phyloP scores from a whole-genome alignment of 179 eudicot species.

The Silene coronaria region DNA sequence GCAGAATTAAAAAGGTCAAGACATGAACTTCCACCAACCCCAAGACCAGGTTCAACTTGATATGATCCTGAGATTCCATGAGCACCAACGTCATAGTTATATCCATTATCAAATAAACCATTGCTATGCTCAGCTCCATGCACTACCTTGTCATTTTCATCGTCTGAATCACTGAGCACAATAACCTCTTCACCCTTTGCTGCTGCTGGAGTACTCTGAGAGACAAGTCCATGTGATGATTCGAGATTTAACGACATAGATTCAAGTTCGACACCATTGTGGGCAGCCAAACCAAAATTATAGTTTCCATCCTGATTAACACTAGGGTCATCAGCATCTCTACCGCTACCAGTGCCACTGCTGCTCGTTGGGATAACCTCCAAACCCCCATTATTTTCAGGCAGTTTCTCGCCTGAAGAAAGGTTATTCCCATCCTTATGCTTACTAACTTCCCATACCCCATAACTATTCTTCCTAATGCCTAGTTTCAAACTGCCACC shows the following conservation, averaged over 20 bases:
- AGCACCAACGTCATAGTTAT: constrained; percentile 35
- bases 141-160: constrained; percentile 49
- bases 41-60: constrained; percentile 47
- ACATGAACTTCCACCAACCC: constrained; percentile 45
- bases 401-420: constrained; percentile 46
- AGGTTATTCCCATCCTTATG: constrained; percentile 36
- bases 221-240: constrained; percentile 32
- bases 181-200: constrained; percentile 54
- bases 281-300: constrained; percentile 47
- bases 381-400: constrained; percentile 37
- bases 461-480: constrained; percentile 71
- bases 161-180: constrained; percentile 93
- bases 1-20: constrained; percentile 48
- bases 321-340: constrained; percentile 77
- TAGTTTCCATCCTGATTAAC: constrained; percentile 68
- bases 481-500: constrained; percentile 61
- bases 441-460: constrained; percentile 76
- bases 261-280: constrained; percentile 57
- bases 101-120: constrained; percentile 32
- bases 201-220: constrained; percentile 36
- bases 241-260: constrained; percentile 56
- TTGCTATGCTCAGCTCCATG: constrained; percentile 35
- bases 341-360: constrained; percentile 86
- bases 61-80: constrained; percentile 58
- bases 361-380: constrained; percentile 79